These are phyloP conservation scores for Coprinopsis cinerea DNA, from an alignment of 768 basidiomycete genomes.

Conservation along the genomic window DNA sequence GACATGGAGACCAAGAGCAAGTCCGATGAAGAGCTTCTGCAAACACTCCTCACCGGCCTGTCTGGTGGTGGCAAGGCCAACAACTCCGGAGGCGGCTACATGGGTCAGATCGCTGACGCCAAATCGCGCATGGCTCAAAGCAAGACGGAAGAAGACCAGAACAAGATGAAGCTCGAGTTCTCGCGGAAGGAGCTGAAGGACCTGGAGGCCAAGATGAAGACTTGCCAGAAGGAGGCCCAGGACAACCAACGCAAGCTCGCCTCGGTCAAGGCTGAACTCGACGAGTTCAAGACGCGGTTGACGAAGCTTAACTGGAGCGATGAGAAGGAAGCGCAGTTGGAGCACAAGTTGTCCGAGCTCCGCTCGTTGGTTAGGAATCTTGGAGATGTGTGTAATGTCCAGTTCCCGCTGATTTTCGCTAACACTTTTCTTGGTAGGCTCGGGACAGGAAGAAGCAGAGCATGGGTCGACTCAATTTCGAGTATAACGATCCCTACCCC, in stretches of 20 bases:
- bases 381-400: constrained; percentile 48
- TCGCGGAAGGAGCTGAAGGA: constrained; percentile 71
- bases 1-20: constrained; percentile 52
- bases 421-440: constrained; percentile 35
- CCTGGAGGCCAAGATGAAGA: constrained; percentile 76
- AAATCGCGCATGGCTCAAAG: constrained; percentile 70
- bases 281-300: constrained; percentile 46
- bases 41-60: constrained; percentile 89
- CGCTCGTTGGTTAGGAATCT: constrained; percentile 49
- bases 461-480: constrained; percentile 73
- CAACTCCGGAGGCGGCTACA: constrained; percentile 81
- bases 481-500: constrained; percentile 70
- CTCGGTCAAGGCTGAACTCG: constrained; percentile 50
- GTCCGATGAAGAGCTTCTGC: constrained; percentile 87
- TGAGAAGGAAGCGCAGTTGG: constrained; percentile 60
- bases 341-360: constrained; percentile 45
- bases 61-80: constrained; percentile 54
- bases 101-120: constrained; percentile 92
- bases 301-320: constrained; percentile 68
- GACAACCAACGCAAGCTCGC: constrained; percentile 70
- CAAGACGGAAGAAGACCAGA: constrained; percentile 80
- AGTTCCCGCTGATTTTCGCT: not conserved
- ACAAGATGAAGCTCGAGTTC: constrained; percentile 67
- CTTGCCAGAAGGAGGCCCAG: constrained; percentile 77
- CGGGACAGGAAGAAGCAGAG: constrained; percentile 63